Evolutionary conservation across 257 asterid genomes (phyloP).

Genomic region (Solanum sitiens): DNA sequence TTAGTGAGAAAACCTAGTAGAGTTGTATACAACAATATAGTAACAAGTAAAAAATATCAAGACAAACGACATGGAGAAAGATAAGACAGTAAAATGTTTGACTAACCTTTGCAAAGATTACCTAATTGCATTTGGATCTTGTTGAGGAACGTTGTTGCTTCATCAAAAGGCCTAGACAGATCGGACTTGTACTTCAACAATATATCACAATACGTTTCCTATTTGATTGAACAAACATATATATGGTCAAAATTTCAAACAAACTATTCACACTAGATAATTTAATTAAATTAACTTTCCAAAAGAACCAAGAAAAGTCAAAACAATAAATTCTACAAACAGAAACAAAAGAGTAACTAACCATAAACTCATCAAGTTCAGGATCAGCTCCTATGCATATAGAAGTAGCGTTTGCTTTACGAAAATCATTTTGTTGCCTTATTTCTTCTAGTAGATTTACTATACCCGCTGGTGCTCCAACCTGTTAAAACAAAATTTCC

Average conservation of each 20-base stretch:
- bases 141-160: conserved; percentile 74
- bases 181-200: conserved; percentile 66
- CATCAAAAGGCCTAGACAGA: conserved; percentile 70
- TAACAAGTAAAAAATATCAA: background rate
- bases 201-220: conserved; percentile 68
- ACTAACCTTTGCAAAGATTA: conserved; percentile 53
- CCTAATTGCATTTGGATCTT: conserved; percentile 52
- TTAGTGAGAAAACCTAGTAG: no score
- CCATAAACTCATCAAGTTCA: conserved; percentile 50
- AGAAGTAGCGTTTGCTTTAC: conserved; percentile 2
- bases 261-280: background rate
- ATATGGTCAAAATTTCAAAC: background rate
- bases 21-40: no score
- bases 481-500: conserved; percentile 5
- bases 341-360: background rate
- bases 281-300: background rate
- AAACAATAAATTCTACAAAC: background rate
- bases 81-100: background rate
- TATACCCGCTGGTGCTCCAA: conserved; percentile 44
- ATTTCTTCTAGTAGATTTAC: conserved; percentile 29
- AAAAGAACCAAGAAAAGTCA: background rate
- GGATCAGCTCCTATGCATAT: conserved; percentile 33
- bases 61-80: background rate
- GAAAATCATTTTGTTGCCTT: conserved; percentile 16
- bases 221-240: background rate